Base-by-base conservation (phyloP, 2,329 filamentous ascomycete species). In the Aspergillus pseudonomiae region DNA sequence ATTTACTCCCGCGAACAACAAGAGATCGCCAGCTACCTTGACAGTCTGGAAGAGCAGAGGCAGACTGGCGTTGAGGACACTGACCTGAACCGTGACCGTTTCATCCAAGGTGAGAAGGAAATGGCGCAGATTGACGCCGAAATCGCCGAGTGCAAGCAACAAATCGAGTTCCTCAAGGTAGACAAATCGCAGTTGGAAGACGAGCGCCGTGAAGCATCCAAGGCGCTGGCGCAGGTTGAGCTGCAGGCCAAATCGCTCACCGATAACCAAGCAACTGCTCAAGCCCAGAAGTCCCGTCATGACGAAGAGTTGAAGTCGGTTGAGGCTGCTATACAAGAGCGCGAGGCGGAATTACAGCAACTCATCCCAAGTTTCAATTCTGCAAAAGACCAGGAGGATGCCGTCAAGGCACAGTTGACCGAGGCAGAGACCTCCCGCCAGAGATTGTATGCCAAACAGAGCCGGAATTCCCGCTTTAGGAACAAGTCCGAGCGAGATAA, bases 1-100 rank as follows among this genome's bases (percentile, higher is more conserved):
- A 94, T 97, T 72, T 93, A 97, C 78, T 90, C 95, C 70, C 90
- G 92, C 65, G 93, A 97, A 73, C 93, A 98, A 75, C 86, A 90
- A 21, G 90, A 91, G 26, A 88, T 97, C 41, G 85, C 91, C 63
- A 87, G 88, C 52, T 88, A 91, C 3, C 85, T 99, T 21, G 92
- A 95, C 60, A 89, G 89, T 62, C 88, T 99, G 46, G 94, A 98
- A 69, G 90, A 90, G 63, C 87, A 89, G 57, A 88, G 94, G 59
- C 90, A 93, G 70, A 91, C 89, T 36, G 93, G 94, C 1, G 88
- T 94, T 32, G 93, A 96, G 67, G 91, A 90, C 65, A 92, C 91
- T 21, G 94, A 97, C 70, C 89, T 90, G 61, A 93, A 92, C 71
- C 89, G 92, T 43, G 85, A 91, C 59, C 86, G 88, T 28, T 94